Base-by-base conservation (phyloP, 108 stramenopile species). In the Pseudonitzschia pungens region DNA sequence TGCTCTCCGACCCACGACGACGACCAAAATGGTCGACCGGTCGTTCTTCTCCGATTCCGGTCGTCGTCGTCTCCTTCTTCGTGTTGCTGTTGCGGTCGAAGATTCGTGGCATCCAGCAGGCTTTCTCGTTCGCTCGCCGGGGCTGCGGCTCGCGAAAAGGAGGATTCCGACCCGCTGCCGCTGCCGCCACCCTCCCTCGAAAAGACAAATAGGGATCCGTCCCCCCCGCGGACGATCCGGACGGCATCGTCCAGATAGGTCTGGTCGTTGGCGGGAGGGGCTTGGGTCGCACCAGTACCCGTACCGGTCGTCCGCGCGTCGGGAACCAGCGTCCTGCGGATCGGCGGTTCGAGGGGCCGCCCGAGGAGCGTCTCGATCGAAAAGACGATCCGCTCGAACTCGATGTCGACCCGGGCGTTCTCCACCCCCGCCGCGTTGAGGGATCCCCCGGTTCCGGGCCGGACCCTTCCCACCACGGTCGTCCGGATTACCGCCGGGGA, bases 151-250 rank as follows among this genome's bases (percentile, higher is more conserved):
- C n/a, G n/a, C n/a, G n/a, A n/a, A n/a, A n/a, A n/a, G n/a, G n/a
- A n/a, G n/a, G n/a, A n/a, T n/a, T n/a, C n/a, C 36, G 33, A 66
- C 48, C 71, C 79, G 54, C 74, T 69, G 10, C 72, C 77, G 52
- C 79, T 80, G 32, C 74, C 73, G 10, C 72, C 77, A 45, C 79
- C 76, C 26, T 81, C 77, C 32, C 54, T 50, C 16, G 54, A 36
- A 44, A 56, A 73, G 20, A 29, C 63, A 31, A 68, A 50, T 29
- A 50, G 70, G 45, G 66, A 51, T 12, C 81, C 81, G 12, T 57
- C 45, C 28, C 60, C 40, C 0, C 81, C 81, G 12, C 77, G 74
- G 16, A 69, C 74, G 16, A 81, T 74, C 15, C 78, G 31, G 45
- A 79, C 29, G 3, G 58, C 42, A 2, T 81, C 78, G 44, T 81